These are phyloP conservation scores for Mycena alexandri DNA, from an alignment of 768 basidiomycete genomes.

Conservation along the genomic window DNA sequence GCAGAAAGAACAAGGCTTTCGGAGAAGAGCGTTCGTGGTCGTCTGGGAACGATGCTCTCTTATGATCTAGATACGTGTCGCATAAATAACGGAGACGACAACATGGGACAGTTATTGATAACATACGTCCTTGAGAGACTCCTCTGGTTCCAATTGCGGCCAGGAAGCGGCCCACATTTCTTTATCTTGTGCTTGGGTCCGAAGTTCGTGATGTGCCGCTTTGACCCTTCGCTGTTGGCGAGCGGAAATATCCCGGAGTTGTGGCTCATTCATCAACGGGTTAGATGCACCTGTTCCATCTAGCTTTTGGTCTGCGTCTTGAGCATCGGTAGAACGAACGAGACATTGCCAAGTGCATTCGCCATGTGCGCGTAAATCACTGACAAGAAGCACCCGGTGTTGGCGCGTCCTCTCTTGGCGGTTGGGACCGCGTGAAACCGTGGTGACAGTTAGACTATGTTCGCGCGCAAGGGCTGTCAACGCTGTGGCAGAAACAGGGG, in stretches of 20 bases:
- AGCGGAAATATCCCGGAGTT: too few relatives aligned
- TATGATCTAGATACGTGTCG: neutral
- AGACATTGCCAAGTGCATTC: neutral
- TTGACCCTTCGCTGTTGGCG: neutral
- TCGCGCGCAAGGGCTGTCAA: too few relatives aligned
- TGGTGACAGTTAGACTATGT: too few relatives aligned
- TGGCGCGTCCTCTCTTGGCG: too few relatives aligned
- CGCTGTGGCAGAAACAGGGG: too few relatives aligned
- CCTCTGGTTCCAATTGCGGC: slow-evolving; percentile 18
- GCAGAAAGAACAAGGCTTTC: slow-evolving; percentile 3
- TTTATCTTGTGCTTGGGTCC: too few relatives aligned
- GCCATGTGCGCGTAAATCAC: neutral
- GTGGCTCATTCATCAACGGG: too few relatives aligned
- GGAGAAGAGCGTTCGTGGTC: neutral
- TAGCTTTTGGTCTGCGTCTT: neutral
- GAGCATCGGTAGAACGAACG: neutral
- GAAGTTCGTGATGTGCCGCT: too few relatives aligned
- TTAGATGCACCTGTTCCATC: too few relatives aligned
- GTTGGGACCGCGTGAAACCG: too few relatives aligned
- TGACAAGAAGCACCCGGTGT: neutral
- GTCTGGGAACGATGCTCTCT: neutral
- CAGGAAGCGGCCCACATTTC: neutral
- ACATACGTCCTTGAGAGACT: slow-evolving; percentile 4
- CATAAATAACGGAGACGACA: too few relatives aligned
- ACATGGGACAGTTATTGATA: too few relatives aligned